Evolutionary conservation across 441 rosid genomes (phyloP).

Genomic region (Croton laevigatus): DNA sequence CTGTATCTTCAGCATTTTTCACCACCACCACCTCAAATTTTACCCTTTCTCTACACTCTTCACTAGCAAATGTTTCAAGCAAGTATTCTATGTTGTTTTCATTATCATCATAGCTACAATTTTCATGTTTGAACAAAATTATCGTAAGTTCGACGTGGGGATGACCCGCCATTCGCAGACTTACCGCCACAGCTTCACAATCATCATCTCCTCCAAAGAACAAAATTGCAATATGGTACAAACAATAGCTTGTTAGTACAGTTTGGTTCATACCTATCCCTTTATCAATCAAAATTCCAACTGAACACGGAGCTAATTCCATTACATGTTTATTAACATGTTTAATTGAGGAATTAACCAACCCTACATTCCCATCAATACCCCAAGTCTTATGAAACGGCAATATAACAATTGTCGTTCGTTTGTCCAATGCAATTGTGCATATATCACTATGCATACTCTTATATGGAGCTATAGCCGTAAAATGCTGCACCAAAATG

Average conservation of each 20-base stretch:
- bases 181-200: slow-evolving; percentile 32
- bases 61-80: background rate
- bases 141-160: slow-evolving; percentile 12
- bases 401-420: slow-evolving; percentile 23
- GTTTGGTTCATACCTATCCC: background rate
- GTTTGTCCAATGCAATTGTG: slow-evolving; percentile 28
- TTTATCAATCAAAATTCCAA: slow-evolving; percentile 28
- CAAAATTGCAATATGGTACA: slow-evolving; percentile 20
- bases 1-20: slow-evolving; percentile 18
- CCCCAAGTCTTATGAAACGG: slow-evolving; percentile 30
- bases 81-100: background rate
- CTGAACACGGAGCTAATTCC: slow-evolving; percentile 30
- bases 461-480: slow-evolving; percentile 26
- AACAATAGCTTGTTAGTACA: background rate
- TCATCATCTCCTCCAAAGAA: slow-evolving; percentile 39
- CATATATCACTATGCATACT: slow-evolving; percentile 30
- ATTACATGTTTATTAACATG: slow-evolving; percentile 21
- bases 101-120: background rate
- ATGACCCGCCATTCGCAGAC: slow-evolving; percentile 18
- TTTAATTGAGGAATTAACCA: background rate
- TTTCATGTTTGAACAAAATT: slow-evolving; percentile 6
- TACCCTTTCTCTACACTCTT: slow-evolving; percentile 18
- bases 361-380: slow-evolving; percentile 13
- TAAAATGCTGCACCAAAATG: slow-evolving; percentile 21
- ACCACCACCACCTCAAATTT: background rate